These are phyloP conservation scores for Globisporangium rhizosaccharum DNA, from an alignment of 352 stramenopile species.

Conservation along the genomic window DNA sequence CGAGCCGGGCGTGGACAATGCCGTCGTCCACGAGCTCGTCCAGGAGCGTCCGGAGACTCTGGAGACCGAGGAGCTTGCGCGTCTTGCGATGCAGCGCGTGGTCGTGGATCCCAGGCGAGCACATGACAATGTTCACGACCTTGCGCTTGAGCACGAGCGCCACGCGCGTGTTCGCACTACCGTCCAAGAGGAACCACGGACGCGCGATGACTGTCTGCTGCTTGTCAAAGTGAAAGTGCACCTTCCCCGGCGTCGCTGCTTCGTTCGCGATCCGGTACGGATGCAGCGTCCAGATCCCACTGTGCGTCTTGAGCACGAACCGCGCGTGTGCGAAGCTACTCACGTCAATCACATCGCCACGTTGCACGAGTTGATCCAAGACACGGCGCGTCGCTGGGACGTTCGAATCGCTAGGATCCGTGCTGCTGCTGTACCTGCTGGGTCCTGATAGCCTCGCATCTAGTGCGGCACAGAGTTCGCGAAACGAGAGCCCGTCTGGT, in stretches of 20 bases:
- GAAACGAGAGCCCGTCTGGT: conserved; percentile 12
- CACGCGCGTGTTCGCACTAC: conserved; percentile 47
- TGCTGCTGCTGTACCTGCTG: not conserved
- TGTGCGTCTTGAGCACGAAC: conserved; percentile 40
- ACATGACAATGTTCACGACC: conserved; percentile 79
- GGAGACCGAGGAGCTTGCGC: conserved; percentile 61
- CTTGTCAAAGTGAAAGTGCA: conserved; percentile 73
- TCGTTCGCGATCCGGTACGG: conserved; percentile 48
- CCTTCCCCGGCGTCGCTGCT: conserved; percentile 35
- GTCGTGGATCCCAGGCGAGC: conserved; percentile 62
- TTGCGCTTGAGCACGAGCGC: conserved; percentile 65
- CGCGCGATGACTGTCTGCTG: conserved; percentile 42
- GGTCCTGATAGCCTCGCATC: not conserved
- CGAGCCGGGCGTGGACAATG: conserved; percentile 51
- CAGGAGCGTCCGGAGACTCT: conserved; percentile 61
- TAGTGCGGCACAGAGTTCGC: conserved; percentile 1
- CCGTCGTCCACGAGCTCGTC: conserved; percentile 61
- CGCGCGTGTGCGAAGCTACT: conserved; percentile 54
- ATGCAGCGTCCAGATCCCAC: conserved; percentile 53
- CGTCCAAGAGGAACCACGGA: conserved; percentile 76
- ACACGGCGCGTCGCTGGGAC: conserved; percentile 18
- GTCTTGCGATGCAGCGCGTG: conserved; percentile 55
- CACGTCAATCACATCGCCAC: conserved; percentile 45
- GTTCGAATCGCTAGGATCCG: too few species aligned
- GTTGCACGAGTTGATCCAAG: conserved; percentile 31